Conservation (phyloP, 192 early-diverging fungal genomes). For the Glomus cerebriforme region DNA sequence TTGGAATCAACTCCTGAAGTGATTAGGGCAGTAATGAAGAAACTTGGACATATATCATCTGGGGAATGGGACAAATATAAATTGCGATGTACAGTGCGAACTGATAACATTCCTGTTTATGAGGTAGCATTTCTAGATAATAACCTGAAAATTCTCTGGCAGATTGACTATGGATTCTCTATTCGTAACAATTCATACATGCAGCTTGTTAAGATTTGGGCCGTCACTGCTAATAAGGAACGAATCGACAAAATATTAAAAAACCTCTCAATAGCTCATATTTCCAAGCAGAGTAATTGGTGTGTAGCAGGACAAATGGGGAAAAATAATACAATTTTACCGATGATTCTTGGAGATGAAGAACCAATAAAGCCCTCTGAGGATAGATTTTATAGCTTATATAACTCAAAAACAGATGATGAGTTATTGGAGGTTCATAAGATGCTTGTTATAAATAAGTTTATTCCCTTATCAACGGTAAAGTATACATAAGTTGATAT, state of each 20-base stretch:
- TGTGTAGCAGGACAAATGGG: not conserved
- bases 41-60: slow-evolving; percentile 7
- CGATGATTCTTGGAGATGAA: not conserved
- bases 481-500: not conserved
- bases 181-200: not conserved
- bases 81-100: not conserved
- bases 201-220: slow-evolving; percentile 26
- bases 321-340: slow-evolving; percentile 7
- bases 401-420: not conserved
- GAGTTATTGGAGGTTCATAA: slow-evolving; percentile 20
- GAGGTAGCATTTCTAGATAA: not conserved
- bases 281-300: not conserved
- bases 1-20: not conserved
- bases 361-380: not conserved
- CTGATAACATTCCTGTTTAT: not conserved
- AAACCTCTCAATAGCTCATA: slow-evolving; percentile 18
- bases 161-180: slow-evolving; percentile 15
- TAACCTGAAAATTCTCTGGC: slow-evolving; percentile 9
- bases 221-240: not conserved
- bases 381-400: not conserved
- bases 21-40: slow-evolving; percentile 2
- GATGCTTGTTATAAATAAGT: slow-evolving; percentile 26
- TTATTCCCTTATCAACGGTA: slow-evolving; percentile 28
- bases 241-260: slow-evolving; percentile 2
- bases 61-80: slow-evolving; percentile 6